Percentiles rank a stretch among this genome's conserved stretches.
Evolutionary conservation across 345 rosid genomes (phyloP).

Genomic region (Euphorbia peplus): DNA sequence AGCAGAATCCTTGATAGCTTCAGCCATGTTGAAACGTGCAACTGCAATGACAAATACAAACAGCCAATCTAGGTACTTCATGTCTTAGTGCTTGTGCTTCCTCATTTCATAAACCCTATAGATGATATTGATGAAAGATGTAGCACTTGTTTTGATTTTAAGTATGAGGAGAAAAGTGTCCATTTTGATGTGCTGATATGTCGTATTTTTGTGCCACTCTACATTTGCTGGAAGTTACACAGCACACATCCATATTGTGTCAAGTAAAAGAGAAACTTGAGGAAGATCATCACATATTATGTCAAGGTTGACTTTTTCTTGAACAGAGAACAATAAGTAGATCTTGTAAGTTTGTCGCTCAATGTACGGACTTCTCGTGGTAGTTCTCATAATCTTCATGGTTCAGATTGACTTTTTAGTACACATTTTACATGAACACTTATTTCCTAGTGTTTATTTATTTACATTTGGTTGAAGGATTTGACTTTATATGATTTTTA

Average conservation of each 20-base stretch:
- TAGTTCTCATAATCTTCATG: too few relatives aligned
- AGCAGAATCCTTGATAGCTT: conserved; percentile 63
- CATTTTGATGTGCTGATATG: not conserved
- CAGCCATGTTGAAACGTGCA: conserved; percentile 76
- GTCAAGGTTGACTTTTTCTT: too few relatives aligned
- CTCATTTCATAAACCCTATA: not conserved
- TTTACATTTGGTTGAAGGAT: not conserved
- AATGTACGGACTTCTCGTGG: too few relatives aligned
- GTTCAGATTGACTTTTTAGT: too few relatives aligned
- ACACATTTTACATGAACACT: too few relatives aligned
- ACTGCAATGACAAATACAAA: conserved; percentile 80
- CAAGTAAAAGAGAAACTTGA: too few relatives aligned
- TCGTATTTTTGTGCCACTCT: too few relatives aligned
- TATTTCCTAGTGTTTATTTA: not conserved
- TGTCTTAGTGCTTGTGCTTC: not conserved
- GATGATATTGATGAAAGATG: not conserved
- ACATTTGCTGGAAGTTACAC: too few relatives aligned
- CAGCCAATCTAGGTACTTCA: conserved; percentile 68
- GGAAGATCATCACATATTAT: too few relatives aligned
- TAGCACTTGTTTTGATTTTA: not conserved
- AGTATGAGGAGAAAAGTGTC: not conserved
- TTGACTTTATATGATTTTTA: not conserved
- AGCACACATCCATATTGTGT: too few relatives aligned
- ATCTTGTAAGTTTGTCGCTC: too few relatives aligned
- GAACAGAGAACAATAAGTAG: too few relatives aligned